Conservation (phyloP, 495 filamentous ascomycete genomes). For the Peziza echinospora region DNA sequence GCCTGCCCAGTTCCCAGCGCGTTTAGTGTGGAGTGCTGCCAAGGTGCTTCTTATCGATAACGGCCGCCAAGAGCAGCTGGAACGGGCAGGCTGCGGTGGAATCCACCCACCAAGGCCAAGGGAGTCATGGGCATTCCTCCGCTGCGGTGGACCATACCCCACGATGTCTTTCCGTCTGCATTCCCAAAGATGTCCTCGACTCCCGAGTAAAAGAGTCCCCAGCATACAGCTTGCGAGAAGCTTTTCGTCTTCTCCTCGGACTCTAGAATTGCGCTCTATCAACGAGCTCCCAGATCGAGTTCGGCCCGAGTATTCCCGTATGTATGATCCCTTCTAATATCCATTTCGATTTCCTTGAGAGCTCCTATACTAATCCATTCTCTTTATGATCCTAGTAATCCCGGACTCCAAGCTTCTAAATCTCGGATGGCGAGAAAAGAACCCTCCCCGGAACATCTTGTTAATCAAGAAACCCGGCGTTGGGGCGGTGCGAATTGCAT, state of each 20-base stretch:
- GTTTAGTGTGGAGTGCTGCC: too few relatives aligned
- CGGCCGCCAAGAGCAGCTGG: too few relatives aligned
- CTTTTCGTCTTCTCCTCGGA: constrained; percentile 12
- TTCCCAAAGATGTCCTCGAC: too few relatives aligned
- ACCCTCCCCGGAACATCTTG: constrained; percentile 72
- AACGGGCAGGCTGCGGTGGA: too few relatives aligned
- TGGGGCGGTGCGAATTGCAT: constrained; percentile 42
- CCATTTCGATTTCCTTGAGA: background rate
- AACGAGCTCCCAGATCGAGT: constrained; percentile 32
- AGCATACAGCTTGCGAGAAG: background rate
- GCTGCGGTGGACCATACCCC: too few relatives aligned
- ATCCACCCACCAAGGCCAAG: too few relatives aligned
- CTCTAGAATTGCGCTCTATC: constrained; percentile 26
- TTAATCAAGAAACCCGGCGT: constrained; percentile 69
- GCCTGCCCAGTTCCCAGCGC: too few relatives aligned
- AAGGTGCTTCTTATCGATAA: too few relatives aligned
- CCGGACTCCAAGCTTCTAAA: constrained; percentile 42
- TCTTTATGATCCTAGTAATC: constrained; percentile 20
- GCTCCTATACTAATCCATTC: background rate
- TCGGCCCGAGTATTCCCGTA: constrained; percentile 26
- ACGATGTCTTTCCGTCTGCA: too few relatives aligned
- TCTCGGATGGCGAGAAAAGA: constrained; percentile 51
- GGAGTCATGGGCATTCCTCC: too few relatives aligned
- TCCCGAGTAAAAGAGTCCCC: too few relatives aligned
- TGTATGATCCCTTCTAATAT: background rate